Conservation (phyloP, 2,329 filamentous ascomycete species). For the Achaetomium macrosporum region DNA sequence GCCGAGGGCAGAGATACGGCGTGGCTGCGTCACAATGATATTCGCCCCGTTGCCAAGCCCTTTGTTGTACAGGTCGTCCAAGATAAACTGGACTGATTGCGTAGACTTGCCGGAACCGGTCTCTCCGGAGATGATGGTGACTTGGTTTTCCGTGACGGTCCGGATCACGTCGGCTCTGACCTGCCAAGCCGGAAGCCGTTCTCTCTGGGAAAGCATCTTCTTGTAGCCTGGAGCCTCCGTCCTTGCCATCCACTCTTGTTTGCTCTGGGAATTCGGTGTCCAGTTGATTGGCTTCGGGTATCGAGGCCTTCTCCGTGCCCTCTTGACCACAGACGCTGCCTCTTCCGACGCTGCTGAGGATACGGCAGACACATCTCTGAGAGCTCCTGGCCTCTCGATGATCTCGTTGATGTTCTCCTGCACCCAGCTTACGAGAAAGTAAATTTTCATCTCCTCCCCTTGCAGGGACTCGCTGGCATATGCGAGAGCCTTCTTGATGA, state of each 20-base stretch:
- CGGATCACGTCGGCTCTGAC: conserved; percentile 70
- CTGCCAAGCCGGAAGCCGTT: conserved; percentile 80
- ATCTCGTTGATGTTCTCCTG: conserved; percentile 79
- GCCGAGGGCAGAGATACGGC: conserved; percentile 88
- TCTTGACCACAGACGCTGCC: conserved; percentile 21
- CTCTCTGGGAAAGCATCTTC: conserved; percentile 67
- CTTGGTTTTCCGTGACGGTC: conserved; percentile 70
- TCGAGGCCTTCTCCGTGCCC: conserved; percentile 32
- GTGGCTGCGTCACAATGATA: conserved; percentile 92
- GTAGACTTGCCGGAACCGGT: conserved; percentile 97
- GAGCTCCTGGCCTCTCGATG: conserved; percentile 73
- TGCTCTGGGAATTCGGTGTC: conserved; percentile 53
- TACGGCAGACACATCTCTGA: conserved; percentile 78
- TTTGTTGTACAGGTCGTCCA: conserved; percentile 79
- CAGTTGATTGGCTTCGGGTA: conserved; percentile 58
- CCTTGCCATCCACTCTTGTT: conserved; percentile 62
- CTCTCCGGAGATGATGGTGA: conserved; percentile 95
- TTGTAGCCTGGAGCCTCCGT: conserved; percentile 61
- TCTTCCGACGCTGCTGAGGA: conserved; percentile 60
- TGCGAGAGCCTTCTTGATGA: conserved; percentile 69
- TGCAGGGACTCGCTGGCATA: conserved; percentile 65
- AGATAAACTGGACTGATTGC: conserved; percentile 90
- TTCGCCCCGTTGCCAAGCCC: conserved; percentile 73
- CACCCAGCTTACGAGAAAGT: conserved; percentile 84
- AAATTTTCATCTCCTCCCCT: conserved; percentile 84